Evolutionary conservation across 352 stramenopile species (phyloP), one percentile per base, ranked within the genome.

Genomic region (Thraustotheca clavata): DNA sequence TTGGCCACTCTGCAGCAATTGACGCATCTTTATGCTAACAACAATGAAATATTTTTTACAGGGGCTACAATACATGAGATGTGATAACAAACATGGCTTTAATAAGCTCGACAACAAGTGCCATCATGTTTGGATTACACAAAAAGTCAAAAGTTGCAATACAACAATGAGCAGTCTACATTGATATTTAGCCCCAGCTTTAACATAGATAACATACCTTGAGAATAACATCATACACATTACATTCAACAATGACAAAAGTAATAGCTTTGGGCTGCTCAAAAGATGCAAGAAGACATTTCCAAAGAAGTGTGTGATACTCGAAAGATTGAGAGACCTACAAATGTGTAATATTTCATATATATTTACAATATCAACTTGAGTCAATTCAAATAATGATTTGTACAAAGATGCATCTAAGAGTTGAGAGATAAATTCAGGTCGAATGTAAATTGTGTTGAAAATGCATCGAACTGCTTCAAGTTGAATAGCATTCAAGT

Each of bases 251-350:
- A 22, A 54, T 27, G 29, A 41, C 41, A 16, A 6, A 9, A 1
- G 29, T 43, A 34, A 65, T 55, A 11, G 57, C 57, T 3, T 9
- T 16, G 8, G 57, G 38, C n/a, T 65, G 35, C 31, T 65, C 57
- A 27, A 65, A 65, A 8, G 36, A 47, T 5, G 38, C 38, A 24
- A 65, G 39, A 18, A 65, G 31, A 32, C 36, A 54, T 35, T 54
- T 65, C 57, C 57, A 65, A 27, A 65, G 20, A 9, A 65, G 57
- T 32, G 41, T 50, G 41, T 65, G 57, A 1, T 41, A 65, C 24
- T 52, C 57, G 5, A 65, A 20, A 0, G 20, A 22, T 11, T 34
- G 36, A 29, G 57, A 27, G 27, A 41, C 22, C 57, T 65, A 65
- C 16, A 12, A 18, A n/a, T n/a, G n/a, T n/a, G n/a, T n/a, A n/a